Base-by-base conservation (phyloP, 805 yeast genomes). In the Saccharomycopsis guyanensis region DNA sequence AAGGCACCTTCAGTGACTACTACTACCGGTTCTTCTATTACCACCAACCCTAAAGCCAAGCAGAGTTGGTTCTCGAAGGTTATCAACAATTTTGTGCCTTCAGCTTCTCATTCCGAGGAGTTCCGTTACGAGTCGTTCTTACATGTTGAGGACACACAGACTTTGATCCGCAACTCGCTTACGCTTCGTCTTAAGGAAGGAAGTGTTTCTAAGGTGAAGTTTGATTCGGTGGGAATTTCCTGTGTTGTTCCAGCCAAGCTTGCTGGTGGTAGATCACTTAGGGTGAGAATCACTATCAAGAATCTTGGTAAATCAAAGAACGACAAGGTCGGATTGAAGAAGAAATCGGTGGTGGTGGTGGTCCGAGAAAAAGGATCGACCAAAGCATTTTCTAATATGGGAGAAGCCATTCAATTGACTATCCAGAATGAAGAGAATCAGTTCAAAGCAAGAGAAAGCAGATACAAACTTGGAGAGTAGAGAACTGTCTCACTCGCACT, bases 181-280 rank as follows among this genome's bases (percentile, higher is more conserved):
- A 67, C 66, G 51, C 58, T 73, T 56, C 72, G 73, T 54, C 60
- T 65, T 45, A 65, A 71, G 44, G 79, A 75, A 56, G 80, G 80
- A 0, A 65, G 78, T 2, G 64, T 75, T 8, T 57, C 61, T 15
- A 61, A 63, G 22, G 69, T 69, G 12, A 66, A 65, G 2, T 60
- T 72, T 33, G 72, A 67, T 47, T 72, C 70, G 43, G 70, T 66
- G 45, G 65, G 66, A 51, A 66, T 75, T 18, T 65, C 63, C 48
- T 78, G 78, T 2, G 60, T 64, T 15, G 66, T 75, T 13, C 77
- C 79, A n/a, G 57, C 72, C 12, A 63, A 65, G 34, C 71, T 60
- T 53, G 69, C 75, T 2, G 57, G 62, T 39, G 73, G 75, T 10
- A 63, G 73, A 47, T 72, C 72, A 47, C 60, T 75, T 53, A 68